Conservation (phyloP, 495 filamentous ascomycete genomes). For the Xylaria telfairii region DNA sequence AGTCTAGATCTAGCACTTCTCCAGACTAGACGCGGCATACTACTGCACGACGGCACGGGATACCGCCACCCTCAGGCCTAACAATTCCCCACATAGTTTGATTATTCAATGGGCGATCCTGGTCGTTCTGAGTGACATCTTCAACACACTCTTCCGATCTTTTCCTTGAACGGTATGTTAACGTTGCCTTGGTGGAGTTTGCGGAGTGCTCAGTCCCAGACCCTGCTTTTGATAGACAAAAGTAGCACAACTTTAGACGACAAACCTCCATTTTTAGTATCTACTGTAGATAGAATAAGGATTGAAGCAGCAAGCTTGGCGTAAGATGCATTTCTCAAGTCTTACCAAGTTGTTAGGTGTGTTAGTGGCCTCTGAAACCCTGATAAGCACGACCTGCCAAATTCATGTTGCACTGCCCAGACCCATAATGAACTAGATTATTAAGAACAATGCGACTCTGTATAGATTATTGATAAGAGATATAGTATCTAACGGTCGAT, state of each 20-base stretch:
- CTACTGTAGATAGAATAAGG: neutral
- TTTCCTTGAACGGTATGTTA: neutral
- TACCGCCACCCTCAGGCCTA: neutral
- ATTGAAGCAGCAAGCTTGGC: neutral
- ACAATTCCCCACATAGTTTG: conserved; percentile 14
- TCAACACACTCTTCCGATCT: conserved; percentile 12
- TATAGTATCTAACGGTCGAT: neutral
- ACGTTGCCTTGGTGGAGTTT: conserved; percentile 13
- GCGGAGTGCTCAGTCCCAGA: neutral
- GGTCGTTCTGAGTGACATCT: neutral
- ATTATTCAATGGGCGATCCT: conserved; percentile 2
- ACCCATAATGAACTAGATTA: neutral
- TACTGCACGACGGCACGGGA: neutral
- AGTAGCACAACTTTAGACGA: neutral
- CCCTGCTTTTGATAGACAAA: neutral
- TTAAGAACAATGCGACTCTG: neutral
- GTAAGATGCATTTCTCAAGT: neutral
- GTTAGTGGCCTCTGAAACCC: neutral
- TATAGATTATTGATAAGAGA: neutral
- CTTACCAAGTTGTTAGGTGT: neutral
- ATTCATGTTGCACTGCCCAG: neutral
- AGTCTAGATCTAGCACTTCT: neutral
- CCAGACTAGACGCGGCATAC: neutral
- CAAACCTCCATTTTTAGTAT: neutral
- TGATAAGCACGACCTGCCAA: neutral